A percentile compares a stretch with the other conserved stretches of the same genome.
phyloP scores from a whole-genome alignment of 768 basidiomycete genomes.

The Terana coerulea region DNA sequence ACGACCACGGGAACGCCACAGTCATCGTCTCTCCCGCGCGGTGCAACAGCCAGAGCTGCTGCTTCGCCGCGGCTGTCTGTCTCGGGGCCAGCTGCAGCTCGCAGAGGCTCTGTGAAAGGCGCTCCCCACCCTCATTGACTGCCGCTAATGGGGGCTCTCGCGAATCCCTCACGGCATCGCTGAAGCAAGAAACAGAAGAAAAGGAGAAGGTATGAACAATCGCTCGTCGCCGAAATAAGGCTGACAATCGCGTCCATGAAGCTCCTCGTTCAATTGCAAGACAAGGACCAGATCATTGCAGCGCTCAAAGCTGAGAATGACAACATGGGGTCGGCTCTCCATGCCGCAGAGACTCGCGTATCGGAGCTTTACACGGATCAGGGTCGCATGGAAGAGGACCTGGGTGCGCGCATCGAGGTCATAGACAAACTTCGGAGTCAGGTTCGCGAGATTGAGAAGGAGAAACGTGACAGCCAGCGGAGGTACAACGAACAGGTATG shows the following conservation, averaged over 20 bases:
- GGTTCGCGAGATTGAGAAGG: constrained; percentile 83
- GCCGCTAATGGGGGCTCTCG: constrained; percentile 42
- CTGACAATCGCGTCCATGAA: constrained; percentile 26
- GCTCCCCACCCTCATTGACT: constrained; percentile 34
- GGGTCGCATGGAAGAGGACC: constrained; percentile 73
- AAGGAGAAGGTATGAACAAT: constrained; percentile 65
- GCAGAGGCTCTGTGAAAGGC: constrained; percentile 49
- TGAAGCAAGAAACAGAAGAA: constrained; percentile 75
- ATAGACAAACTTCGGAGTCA: constrained; percentile 78
- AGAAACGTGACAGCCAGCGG: constrained; percentile 77
- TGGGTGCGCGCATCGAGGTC: constrained; percentile 79
- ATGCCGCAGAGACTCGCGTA: constrained; percentile 66
- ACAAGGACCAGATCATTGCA: constrained; percentile 69
- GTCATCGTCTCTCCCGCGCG: constrained; percentile 41
- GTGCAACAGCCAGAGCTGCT: constrained; percentile 64
- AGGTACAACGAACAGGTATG: constrained; percentile 87
- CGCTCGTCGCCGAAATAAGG: constrained; percentile 8
- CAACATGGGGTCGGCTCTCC: constrained; percentile 58
- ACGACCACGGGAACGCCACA: constrained; percentile 41
- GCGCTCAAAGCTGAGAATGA: constrained; percentile 61
- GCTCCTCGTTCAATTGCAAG: constrained; percentile 75
- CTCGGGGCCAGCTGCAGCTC: constrained; percentile 40
- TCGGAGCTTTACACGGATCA: constrained; percentile 82
- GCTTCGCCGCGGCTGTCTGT: constrained; percentile 53
- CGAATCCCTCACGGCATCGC: constrained; percentile 55